Base-by-base conservation (phyloP, 1,139 yeast genomes). In the Lizanozyma gosingica region DNA sequence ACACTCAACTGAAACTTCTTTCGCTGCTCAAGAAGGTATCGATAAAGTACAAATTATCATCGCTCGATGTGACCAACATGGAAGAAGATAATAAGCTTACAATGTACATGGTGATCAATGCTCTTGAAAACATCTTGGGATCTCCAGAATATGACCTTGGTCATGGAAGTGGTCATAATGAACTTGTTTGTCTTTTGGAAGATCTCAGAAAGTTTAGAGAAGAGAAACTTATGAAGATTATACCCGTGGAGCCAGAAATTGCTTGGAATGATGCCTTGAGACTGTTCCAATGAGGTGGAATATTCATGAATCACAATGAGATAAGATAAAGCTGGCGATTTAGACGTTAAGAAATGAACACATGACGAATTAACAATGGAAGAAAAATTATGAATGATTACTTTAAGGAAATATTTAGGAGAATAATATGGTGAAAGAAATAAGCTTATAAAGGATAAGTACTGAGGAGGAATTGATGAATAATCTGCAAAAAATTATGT, bases 11-110 rank as follows among this genome's bases (percentile, higher is more conserved):
- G 32, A 39, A 44, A 15, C 43, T 57, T 3, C 47, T 62, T 14
- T 57, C 65, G 2, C 44, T 47, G 3, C 51, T 65, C 38, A 64
- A 64, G 44, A 56, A 52, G 39, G 41, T 65, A 9, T 63, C 71
- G 1, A 55, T 60, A 37, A 62, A 59, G 44, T 51, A 57, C 48
- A 59, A 58, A 42, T 38, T 65, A 3, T 58, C 46, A 1, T 45
- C 59, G 17, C 48, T 52, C 3, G 50, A 47, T n/a, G 29, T 17
- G 1, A 46, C 50, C 1, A 39, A 35, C 15, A 45, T 43, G 34
- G 55, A 48, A 29, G 47, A 2, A 40, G 60, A 9, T 51, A 56
- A 18, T 22, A 22, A 22, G 11, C 29, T 22, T 11, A 41, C 38
- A 11, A 40, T 41, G 18, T 48, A 48, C 34, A 40, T 49, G 18